Percentiles rank a stretch among this genome's conserved stretches.
phyloP scores from a whole-genome alignment of 768 basidiomycete genomes.

The Lenzites betulinus region DNA sequence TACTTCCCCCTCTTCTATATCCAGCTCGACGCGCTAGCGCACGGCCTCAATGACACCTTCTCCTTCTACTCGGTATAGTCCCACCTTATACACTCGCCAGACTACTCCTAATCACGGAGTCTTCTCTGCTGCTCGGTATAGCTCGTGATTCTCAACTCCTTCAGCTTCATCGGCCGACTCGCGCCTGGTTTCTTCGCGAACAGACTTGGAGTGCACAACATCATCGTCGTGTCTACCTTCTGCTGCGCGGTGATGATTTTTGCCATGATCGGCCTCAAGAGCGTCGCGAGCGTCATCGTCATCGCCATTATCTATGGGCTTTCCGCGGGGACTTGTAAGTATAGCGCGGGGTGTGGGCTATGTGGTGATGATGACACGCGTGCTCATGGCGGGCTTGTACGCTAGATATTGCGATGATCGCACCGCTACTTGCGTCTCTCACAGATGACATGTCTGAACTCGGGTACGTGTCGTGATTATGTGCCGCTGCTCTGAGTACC shows the following conservation, averaged over 20 bases:
- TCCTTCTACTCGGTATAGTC: slow-evolving; percentile 32
- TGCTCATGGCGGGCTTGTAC: background rate
- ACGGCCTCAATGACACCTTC: slow-evolving; percentile 20
- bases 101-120: too few relatives aligned
- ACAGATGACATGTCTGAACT: slow-evolving; percentile 26
- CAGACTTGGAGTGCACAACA: slow-evolving; percentile 32
- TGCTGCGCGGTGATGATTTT: slow-evolving; percentile 31
- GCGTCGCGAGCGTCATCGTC: slow-evolving; percentile 29
- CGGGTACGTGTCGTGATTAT: slow-evolving; percentile 19
- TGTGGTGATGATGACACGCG: background rate
- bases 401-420: slow-evolving; percentile 37
- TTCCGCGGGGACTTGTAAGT: slow-evolving; percentile 34
- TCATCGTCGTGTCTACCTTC: slow-evolving; percentile 28
- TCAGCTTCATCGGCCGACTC: slow-evolving; percentile 33
- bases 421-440: slow-evolving; percentile 23
- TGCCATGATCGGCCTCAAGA: slow-evolving; percentile 33
- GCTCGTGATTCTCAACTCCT: slow-evolving; percentile 35
- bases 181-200: slow-evolving; percentile 34
- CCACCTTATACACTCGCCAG: background rate
- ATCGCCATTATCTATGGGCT: slow-evolving; percentile 43
- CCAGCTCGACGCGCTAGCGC: slow-evolving; percentile 25
- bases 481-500: background rate
- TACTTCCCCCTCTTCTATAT: slow-evolving; percentile 34
- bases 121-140: background rate
- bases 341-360: background rate